A percentile compares a stretch with the other conserved stretches of the same genome.
These are phyloP conservation scores for Paecilomyces sp. DNA, from an alignment of 2,329 filamentous ascomycete genomes.

Conservation along the genomic window DNA sequence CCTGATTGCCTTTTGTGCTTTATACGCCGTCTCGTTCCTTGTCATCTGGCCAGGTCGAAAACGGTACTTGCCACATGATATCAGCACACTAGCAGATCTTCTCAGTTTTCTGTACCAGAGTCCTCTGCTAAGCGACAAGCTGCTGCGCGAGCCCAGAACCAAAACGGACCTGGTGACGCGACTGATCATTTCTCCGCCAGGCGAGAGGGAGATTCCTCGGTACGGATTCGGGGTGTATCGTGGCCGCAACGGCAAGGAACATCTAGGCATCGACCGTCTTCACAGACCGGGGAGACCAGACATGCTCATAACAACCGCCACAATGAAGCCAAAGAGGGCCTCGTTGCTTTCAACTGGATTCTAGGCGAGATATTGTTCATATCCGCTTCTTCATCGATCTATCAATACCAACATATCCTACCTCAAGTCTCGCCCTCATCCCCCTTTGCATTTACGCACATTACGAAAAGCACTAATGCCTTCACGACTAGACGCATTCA, in stretches of 20 bases:
- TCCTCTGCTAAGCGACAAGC: slow-evolving; percentile 62
- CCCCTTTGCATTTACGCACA: not conserved
- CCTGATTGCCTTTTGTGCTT: slow-evolving; percentile 61
- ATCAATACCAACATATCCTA: not conserved
- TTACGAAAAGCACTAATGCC: not conserved
- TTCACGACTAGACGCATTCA: not conserved
- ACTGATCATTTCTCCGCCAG: slow-evolving; percentile 49
- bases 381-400: not conserved
- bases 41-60: slow-evolving; percentile 55
- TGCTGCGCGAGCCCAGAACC: slow-evolving; percentile 62
- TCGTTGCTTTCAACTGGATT: not conserved
- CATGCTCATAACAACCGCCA: slow-evolving; percentile 35
- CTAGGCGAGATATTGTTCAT: not conserved
- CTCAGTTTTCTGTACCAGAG: slow-evolving; percentile 70
- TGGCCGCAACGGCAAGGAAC: slow-evolving; percentile 53
- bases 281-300: slow-evolving; percentile 34
- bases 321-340: slow-evolving; percentile 13
- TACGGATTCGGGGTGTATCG: slow-evolving; percentile 54
- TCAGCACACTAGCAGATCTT: slow-evolving; percentile 66
- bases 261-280: slow-evolving; percentile 54
- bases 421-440: not conserved
- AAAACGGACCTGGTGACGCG: slow-evolving; percentile 62
- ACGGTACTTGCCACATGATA: slow-evolving; percentile 63
- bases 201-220: slow-evolving; percentile 29
- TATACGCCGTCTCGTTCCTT: slow-evolving; percentile 61